A percentile compares a stretch with the other conserved stretches of the same genome.
Conservation (phyloP, 78 protist species). For the Diacronema lutheri region DNA sequence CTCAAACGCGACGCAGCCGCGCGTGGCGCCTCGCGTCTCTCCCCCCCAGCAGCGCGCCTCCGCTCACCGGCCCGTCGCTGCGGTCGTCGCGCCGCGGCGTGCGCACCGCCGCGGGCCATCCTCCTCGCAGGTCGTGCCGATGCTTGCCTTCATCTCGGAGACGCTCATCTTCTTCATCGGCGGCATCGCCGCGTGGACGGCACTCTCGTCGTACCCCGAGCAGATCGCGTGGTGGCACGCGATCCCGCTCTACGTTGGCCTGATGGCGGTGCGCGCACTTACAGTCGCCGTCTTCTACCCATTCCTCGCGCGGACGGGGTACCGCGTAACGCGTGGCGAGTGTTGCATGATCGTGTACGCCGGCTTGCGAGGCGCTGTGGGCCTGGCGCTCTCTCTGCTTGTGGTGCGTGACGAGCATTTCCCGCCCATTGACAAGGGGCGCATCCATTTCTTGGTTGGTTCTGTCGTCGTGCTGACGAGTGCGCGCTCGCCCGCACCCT, state of each 20-base stretch:
- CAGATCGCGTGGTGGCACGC: neutral
- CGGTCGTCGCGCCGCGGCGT: too few species aligned
- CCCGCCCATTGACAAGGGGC: neutral
- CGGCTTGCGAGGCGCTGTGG: slow-evolving; percentile 71
- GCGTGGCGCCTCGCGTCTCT: too few species aligned
- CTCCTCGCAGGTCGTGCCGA: too few species aligned
- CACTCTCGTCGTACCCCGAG: neutral
- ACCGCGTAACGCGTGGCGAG: neutral
- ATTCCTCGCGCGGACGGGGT: neutral
- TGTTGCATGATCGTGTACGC: slow-evolving; percentile 12
- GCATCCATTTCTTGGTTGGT: slow-evolving; percentile 9
- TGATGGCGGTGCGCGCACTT: neutral
- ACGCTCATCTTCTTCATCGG: slow-evolving; percentile 35
- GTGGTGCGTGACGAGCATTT: neutral
- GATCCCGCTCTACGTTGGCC: slow-evolving; percentile 22
- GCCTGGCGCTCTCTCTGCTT: slow-evolving; percentile 56
- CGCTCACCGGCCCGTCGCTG: too few species aligned
- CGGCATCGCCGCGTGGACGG: slow-evolving; percentile 13
- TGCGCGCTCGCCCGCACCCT: too few species aligned
- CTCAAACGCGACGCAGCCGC: too few species aligned
- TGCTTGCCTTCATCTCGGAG: slow-evolving; percentile 6
- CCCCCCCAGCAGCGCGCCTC: too few species aligned
- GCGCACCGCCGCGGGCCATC: too few species aligned
- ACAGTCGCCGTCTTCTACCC: neutral
- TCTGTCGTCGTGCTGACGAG: slow-evolving; percentile 54